Evolutionary conservation across 192 early-diverging fungal genomes (phyloP).

Genomic region (Linnemannia elongata): DNA sequence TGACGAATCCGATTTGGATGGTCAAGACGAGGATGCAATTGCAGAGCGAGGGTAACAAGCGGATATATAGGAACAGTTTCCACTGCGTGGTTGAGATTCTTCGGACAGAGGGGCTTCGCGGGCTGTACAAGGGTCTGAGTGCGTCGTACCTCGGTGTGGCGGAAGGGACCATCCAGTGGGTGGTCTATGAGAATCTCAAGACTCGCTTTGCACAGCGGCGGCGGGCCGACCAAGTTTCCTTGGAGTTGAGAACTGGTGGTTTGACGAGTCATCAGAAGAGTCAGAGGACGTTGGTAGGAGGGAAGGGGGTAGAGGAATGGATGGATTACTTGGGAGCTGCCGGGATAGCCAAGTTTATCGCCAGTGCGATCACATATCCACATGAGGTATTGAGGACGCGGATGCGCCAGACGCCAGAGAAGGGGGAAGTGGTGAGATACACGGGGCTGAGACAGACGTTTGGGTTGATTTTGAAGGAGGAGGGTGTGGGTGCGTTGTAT

Average conservation of each 20-base stretch:
- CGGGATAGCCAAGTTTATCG: slow-evolving; percentile 87
- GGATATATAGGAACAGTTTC: slow-evolving; percentile 81
- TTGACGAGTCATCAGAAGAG: too few species aligned
- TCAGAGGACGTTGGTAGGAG: slow-evolving; percentile 29
- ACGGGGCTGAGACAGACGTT: slow-evolving; percentile 72
- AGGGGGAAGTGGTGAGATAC: slow-evolving; percentile 78
- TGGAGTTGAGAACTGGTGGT: not conserved
- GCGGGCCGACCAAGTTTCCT: slow-evolving; percentile 7
- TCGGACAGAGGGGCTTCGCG: slow-evolving; percentile 83
- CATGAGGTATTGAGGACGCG: slow-evolving; percentile 97
- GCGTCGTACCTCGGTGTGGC: slow-evolving; percentile 91
- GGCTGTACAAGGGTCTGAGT: slow-evolving; percentile 91
- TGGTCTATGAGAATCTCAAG: slow-evolving; percentile 95
- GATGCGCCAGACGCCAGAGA: slow-evolving; percentile 83
- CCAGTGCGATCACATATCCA: slow-evolving; percentile 91
- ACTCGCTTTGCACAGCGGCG: slow-evolving; percentile 39
- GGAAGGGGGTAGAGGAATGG: slow-evolving; percentile 72
- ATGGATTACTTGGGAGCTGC: slow-evolving; percentile 87
- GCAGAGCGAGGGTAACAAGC: slow-evolving; percentile 61
- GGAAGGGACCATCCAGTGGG: slow-evolving; percentile 96
- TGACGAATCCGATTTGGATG: slow-evolving; percentile 97
- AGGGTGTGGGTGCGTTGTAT: slow-evolving; percentile 90
- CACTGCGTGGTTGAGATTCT: slow-evolving; percentile 80
- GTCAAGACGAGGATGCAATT: slow-evolving; percentile 97
- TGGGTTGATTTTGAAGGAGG: slow-evolving; percentile 67